Evolutionary conservation across 2,329 filamentous ascomycete genomes (phyloP), one percentile per base, ranked within the genome.

Genomic region (Cercospora sp.): DNA sequence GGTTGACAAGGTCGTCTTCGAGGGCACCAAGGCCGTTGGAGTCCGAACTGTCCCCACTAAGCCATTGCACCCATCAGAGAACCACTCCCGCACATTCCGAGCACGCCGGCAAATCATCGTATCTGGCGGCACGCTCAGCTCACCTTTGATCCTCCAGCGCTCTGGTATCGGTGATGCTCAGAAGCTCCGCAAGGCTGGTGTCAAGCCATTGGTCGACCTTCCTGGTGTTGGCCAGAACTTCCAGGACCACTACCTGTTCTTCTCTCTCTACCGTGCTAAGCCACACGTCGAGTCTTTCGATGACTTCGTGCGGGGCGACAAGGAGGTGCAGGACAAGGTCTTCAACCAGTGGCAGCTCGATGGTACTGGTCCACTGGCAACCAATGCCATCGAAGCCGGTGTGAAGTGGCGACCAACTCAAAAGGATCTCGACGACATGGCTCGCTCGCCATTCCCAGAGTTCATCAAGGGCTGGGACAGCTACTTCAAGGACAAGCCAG

Each of bases 401-500:
- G 90, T 93, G 69, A 94, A 94, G 83, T 86, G 93, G 74, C 85
- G 91, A 2, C 91, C 91, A 0, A 91, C 86, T 0, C 83, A 88
- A 68, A 81, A 90, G 57, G 91, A 94, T 74, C 83, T 92, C 18
- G 83, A 85, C 61, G 82, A 88, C 74, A 90, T 93, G 79, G 88
- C 90, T 77, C 85, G 79, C 6, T 92, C 91, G 90, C 91, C 91
- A 0, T 92, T 88, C 59, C 87, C 88, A 10, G 88, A 92, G 63
- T 94, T 94, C 82, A 85, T 85, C 57, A 85, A 86, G 6, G 90
- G 91, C 2, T 94, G 91, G 90, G 88, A 94, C 74, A 89, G 86
- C 64, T 94, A 94, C 82, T 94, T 94, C 80, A 91, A 92, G 82
- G 81, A 94, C 77, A 93, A 93, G 82, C 90, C 90, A 0, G 91